Evolutionary conservation across 169 alveolate genomes (phyloP).

Genomic region (Cryptosporidium baileyi): DNA sequence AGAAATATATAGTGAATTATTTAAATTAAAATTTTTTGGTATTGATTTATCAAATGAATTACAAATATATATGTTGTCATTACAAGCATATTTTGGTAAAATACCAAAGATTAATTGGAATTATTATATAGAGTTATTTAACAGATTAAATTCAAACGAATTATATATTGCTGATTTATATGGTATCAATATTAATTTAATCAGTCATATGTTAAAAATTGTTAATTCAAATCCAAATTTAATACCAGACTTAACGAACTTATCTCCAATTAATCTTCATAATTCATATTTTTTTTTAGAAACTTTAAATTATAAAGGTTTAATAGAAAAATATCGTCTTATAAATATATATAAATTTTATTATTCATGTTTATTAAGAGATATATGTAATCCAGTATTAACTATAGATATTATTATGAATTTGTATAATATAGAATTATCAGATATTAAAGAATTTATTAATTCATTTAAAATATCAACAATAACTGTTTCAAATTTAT

Average conservation of each 20-base stretch:
- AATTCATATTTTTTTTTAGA: conserved; percentile 18
- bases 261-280: conserved; percentile 41
- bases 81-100: not conserved
- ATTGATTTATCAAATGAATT: conserved; percentile 9
- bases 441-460: not conserved
- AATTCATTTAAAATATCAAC: not conserved
- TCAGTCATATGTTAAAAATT: not conserved
- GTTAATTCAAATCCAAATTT: not conserved
- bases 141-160: not conserved
- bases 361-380: conserved; percentile 40
- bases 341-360: conserved; percentile 25
- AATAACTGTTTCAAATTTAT: not conserved
- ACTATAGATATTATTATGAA: conserved; percentile 23
- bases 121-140: conserved; percentile 6
- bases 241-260: not conserved
- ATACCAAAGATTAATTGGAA: conserved; percentile 22
- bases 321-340: conserved; percentile 42
- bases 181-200: conserved; percentile 11
- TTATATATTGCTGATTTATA: conserved; percentile 36
- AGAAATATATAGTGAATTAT: conserved; percentile 47
- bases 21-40: conserved; percentile 18
- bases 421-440: not conserved
- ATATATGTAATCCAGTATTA: conserved; percentile 29
- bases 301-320: conserved; percentile 11
- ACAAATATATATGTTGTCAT: not conserved